These are phyloP conservation scores for Rubus idaeus DNA, from an alignment of 306 rosid species.

Conservation along the genomic window DNA sequence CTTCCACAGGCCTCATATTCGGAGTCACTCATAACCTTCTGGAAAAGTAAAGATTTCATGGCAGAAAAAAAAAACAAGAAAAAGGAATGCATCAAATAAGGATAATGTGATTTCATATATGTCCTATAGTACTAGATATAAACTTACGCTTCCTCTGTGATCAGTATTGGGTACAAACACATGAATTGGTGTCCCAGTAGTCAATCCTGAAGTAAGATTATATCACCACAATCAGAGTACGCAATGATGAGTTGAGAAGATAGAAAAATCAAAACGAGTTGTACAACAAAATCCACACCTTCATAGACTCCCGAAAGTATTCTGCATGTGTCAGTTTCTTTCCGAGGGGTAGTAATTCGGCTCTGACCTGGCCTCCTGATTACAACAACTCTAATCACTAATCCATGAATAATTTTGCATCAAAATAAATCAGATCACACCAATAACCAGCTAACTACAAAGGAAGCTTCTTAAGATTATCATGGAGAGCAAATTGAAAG, in stretches of 20 bases:
- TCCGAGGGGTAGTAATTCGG: slow-evolving; percentile 88
- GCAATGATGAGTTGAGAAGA: neutral
- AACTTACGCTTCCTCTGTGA: slow-evolving; percentile 89
- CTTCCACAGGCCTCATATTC: neutral
- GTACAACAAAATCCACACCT: slow-evolving; percentile 31
- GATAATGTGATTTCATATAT: neutral
- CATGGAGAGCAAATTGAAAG: neutral
- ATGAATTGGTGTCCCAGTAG: slow-evolving; percentile 89
- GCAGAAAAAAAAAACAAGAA: neutral
- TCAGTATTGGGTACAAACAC: slow-evolving; percentile 91
- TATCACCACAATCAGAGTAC: slow-evolving; percentile 5
- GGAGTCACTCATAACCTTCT: neutral
- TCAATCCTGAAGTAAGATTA: slow-evolving; percentile 52
- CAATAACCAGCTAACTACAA: slow-evolving; percentile 4
- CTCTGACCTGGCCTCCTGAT: slow-evolving; percentile 98
- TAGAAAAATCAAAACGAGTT: neutral
- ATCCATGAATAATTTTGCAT: slow-evolving; percentile 18
- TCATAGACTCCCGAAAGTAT: slow-evolving; percentile 84
- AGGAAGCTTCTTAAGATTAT: neutral
- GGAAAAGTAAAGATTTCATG: neutral
- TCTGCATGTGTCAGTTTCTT: slow-evolving; percentile 89
- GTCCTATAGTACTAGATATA: slow-evolving; percentile 23
- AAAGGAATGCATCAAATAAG: neutral
- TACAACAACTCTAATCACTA: slow-evolving; percentile 33
- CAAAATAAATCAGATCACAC: slow-evolving; percentile 20